Conservation (phyloP, 164 flowering plant genomes). For the Tetrastigma voinierianum region DNA sequence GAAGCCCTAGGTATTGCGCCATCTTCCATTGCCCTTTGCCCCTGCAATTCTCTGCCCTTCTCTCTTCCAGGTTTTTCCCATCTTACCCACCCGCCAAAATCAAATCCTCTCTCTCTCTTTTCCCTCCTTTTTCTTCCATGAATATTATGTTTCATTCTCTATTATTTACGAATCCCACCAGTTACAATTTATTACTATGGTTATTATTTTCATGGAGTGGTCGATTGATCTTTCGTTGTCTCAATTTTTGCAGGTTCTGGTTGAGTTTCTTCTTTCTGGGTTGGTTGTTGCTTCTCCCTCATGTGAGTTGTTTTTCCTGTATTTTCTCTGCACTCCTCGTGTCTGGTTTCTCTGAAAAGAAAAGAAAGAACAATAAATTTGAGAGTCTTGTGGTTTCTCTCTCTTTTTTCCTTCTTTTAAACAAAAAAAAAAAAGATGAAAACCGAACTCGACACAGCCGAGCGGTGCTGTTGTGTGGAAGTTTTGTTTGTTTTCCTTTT, state of each 20-base stretch:
- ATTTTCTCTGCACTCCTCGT: neutral
- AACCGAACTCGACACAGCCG: too few relatives aligned
- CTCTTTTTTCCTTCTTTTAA: too few relatives aligned
- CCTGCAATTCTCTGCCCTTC: conserved; percentile 15
- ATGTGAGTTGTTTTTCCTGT: neutral
- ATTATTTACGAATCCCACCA: neutral
- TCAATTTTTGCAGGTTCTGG: neutral
- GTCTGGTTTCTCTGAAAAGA: too few relatives aligned
- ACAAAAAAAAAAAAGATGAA: too few relatives aligned
- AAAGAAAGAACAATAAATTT: too few relatives aligned
- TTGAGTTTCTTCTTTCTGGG: neutral
- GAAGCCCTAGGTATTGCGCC: conserved; percentile 6
- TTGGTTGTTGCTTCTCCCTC: neutral
- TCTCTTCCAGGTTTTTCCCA: conserved; percentile 4
- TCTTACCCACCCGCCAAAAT: conserved; percentile 19
- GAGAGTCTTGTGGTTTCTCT: too few relatives aligned
- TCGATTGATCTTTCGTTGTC: neutral
- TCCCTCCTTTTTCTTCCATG: neutral
- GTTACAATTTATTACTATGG: too few relatives aligned
- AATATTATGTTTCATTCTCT: neutral
- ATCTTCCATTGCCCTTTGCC: conserved; percentile 5
- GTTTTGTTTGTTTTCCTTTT: too few relatives aligned
- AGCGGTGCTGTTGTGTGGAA: too few relatives aligned
- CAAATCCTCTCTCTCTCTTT: conserved; percentile 10
- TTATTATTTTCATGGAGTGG: neutral